Evolutionary conservation across 768 basidiomycete genomes (phyloP).

Genomic region (Hydnum rufescens): DNA sequence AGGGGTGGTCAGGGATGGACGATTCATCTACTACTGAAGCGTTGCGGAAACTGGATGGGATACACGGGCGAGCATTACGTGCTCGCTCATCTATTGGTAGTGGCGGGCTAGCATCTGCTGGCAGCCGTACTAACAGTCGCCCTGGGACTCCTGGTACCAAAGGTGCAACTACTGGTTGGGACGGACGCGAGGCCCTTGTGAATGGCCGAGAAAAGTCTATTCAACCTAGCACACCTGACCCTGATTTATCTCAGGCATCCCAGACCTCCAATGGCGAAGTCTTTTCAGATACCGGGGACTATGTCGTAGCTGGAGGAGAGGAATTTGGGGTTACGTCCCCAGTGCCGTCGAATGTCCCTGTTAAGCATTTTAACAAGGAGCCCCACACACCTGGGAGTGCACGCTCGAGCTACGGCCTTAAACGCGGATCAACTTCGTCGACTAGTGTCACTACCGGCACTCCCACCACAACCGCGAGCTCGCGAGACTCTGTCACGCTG

Average conservation of each 20-base stretch:
- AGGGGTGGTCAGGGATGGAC: conserved; percentile 75
- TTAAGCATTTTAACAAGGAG: conserved; percentile 7
- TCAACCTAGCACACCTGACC: not conserved
- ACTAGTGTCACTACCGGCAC: conserved; percentile 59
- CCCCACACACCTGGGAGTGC: conserved; percentile 15
- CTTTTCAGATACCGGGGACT: not conserved
- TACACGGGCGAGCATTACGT: conserved; percentile 55
- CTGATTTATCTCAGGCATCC: not conserved
- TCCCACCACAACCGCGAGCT: conserved; percentile 35
- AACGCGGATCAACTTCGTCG: conserved; percentile 78
- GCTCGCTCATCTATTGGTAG: conserved; percentile 57
- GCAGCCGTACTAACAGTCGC: conserved; percentile 42
- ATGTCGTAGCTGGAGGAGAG: not conserved
- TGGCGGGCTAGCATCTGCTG: no score
- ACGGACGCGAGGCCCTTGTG: conserved; percentile 29
- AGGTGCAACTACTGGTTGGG: conserved; percentile 44
- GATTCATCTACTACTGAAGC: conserved; percentile 83
- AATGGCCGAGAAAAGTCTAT: not conserved
- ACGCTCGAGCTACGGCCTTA: conserved; percentile 60
- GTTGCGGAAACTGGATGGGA: conserved; percentile 78
- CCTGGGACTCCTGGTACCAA: conserved; percentile 57
- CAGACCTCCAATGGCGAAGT: not conserved
- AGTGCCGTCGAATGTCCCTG: not conserved
- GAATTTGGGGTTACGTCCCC: not conserved
- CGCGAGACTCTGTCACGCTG: conserved; percentile 70